Base-by-base conservation (phyloP, 2,329 filamentous ascomycete species). In the Apiospora rasikravindrae region DNA sequence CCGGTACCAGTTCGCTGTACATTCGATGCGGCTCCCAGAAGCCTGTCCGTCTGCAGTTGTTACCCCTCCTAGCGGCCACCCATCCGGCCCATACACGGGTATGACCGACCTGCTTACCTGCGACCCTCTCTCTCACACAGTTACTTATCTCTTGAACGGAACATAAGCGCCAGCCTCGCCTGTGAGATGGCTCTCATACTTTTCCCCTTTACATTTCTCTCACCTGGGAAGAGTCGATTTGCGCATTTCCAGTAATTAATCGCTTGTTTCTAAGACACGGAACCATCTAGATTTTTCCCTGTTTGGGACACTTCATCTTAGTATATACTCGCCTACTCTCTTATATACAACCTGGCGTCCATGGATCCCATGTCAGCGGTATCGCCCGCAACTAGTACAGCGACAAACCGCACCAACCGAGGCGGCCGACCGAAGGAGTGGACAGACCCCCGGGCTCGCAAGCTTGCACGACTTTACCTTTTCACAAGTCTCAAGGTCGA, bases 341-440 rank as follows among this genome's bases (percentile, higher is more conserved):
- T 42, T 42, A 7, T 61, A n/a, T 40, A n/a, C 33, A 37, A 64
- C 57, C 29, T 14, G 19, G n/a, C n/a, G 2, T 68, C 16, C 67
- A 45, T 68, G 40, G 67, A 29, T 45, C 42, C 45, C 42, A 10
- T 47, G 29, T 68, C 42, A 45, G 42, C 67, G 3, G 67, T 45
- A 49, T 68, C 42, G 16, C 42, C 45, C 11, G 67, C 42, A n/a
- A 49, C 42, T n/a, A 73, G 70, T 64, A 49, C 61, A 33, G 70
- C 75, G 24, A 80, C 75, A 5, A 76, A 72, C 69, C 72, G 76
- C 10, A 78, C 78, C 22, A 79, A 79, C 69, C 75, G 76, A 73
- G 80, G 80, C 29, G 89, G 89, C 19, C 86, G 89, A 19, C 89
- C 88, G 2, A 85, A 87, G 53, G 84, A 89, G 74, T 90, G 88